Conservation (phyloP, 2,329 filamentous ascomycete species). For the Xylaria sp. region DNA sequence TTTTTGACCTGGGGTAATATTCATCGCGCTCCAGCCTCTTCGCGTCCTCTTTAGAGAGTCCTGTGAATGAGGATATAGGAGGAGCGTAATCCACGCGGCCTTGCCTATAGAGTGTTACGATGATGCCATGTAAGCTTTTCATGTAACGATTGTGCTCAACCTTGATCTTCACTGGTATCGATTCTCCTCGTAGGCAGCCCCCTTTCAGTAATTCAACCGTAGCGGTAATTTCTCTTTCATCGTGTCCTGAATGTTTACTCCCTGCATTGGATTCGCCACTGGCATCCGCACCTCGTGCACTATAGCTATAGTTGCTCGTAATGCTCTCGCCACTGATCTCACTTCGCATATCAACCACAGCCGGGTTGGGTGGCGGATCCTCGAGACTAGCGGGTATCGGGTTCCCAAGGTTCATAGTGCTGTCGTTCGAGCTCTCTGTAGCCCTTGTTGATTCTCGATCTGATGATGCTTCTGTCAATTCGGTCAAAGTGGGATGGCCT, state of each 20-base stretch:
- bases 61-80: constrained; percentile 55
- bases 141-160: constrained; percentile 89
- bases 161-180: constrained; percentile 76
- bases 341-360: constrained; percentile 54
- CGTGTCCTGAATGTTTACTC: constrained; percentile 57
- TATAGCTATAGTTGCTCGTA: constrained; percentile 69
- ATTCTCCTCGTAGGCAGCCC: constrained; percentile 85
- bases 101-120: constrained; percentile 89
- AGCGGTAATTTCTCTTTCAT: constrained; percentile 82
- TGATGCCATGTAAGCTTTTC: constrained; percentile 89
- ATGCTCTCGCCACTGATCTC: constrained; percentile 74
- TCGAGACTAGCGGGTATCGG: constrained; percentile 40
- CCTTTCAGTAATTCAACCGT: constrained; percentile 82
- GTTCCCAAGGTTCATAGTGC: constrained; percentile 49
- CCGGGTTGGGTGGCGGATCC: constrained; percentile 48
- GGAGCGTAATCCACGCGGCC: constrained; percentile 84
- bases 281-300: constrained; percentile 51
- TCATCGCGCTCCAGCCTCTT: constrained; percentile 78
- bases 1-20: constrained; percentile 84
- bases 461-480: constrained; percentile 46
- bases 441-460: constrained; percentile 47
- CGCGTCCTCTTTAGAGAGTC: constrained; percentile 65
- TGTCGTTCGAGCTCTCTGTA: constrained; percentile 48
- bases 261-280: constrained; percentile 56
- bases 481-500: constrained; percentile 45